Percentiles rank a stretch among this genome's conserved stretches.
phyloP scores from a whole-genome alignment of 208 protist species.

The Trypanosoma avium region DNA sequence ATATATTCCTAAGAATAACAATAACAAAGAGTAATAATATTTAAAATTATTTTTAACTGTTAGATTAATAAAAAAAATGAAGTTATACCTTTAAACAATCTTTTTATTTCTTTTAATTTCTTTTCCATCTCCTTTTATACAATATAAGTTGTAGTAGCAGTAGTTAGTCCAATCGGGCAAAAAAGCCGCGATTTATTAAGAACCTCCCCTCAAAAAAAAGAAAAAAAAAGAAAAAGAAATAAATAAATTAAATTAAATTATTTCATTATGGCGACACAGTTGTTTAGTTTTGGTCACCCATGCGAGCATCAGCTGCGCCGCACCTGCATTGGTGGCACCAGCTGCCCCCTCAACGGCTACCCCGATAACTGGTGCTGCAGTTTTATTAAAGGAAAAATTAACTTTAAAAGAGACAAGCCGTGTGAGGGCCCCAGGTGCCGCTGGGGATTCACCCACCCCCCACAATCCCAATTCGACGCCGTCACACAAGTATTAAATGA shows the following conservation, averaged over 20 bases:
- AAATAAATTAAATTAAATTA: not conserved
- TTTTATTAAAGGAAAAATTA: slow-evolving; percentile 91
- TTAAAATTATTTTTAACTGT: no score
- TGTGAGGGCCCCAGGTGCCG: slow-evolving; percentile 84
- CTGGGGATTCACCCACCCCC: slow-evolving; percentile 85
- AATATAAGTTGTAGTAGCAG: no score
- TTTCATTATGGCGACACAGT: slow-evolving; percentile 58
- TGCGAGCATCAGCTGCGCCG: slow-evolving; percentile 89
- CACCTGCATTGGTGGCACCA: slow-evolving; percentile 79
- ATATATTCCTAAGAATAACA: not conserved
- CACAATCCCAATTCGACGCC: slow-evolving; percentile 79
- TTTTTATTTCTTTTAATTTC: no score
- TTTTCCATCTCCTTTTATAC: no score
- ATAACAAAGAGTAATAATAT: no score
- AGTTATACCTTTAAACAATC: no score
- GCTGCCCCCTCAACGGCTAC: slow-evolving; percentile 87
- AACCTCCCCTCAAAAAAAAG: no score
- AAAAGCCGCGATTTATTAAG: no score
- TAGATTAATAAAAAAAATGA: no score
- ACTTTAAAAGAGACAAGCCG: slow-evolving; percentile 90
- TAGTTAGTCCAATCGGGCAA: no score
- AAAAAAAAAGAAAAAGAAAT: slow-evolving; percentile 9
- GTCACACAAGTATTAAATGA: slow-evolving; percentile 86
- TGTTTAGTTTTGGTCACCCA: slow-evolving; percentile 89
- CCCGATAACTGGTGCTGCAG: slow-evolving; percentile 89